These are phyloP conservation scores for Leccinum insolens DNA, from an alignment of 1,284 basidiomycete species.

Conservation along the genomic window DNA sequence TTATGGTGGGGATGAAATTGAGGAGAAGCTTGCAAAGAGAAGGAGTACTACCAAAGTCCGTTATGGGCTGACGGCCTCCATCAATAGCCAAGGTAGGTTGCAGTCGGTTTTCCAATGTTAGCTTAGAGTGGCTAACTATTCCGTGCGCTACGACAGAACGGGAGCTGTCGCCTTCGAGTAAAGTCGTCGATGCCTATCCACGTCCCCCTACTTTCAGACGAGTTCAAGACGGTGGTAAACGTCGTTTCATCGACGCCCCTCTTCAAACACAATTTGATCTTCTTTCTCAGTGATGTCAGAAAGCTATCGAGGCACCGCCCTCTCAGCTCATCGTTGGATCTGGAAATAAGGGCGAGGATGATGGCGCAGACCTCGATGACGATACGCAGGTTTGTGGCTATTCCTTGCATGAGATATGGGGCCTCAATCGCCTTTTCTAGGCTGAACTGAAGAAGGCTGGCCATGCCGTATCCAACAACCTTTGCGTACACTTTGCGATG, in stretches of 20 bases:
- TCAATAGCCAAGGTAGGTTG: slow-evolving; percentile 64
- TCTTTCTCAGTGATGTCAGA: slow-evolving; percentile 37
- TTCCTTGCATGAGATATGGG: background rate
- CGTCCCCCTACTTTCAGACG: slow-evolving; percentile 74
- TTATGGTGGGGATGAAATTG: no score
- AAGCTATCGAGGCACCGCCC: slow-evolving; percentile 65
- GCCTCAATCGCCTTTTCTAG: slow-evolving; percentile 34
- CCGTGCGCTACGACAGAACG: slow-evolving; percentile 54
- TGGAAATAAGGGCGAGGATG: slow-evolving; percentile 53
- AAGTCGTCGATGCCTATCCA: slow-evolving; percentile 83
- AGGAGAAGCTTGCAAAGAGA: no score
- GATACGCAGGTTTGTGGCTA: slow-evolving; percentile 64
- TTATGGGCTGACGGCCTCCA: slow-evolving; percentile 72
- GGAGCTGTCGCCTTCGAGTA: slow-evolving; percentile 75
- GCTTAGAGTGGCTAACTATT: slow-evolving; percentile 14
- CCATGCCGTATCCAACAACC: slow-evolving; percentile 58
- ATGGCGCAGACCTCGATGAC: slow-evolving; percentile 70
- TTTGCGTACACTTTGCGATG: slow-evolving; percentile 75
- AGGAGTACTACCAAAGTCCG: slow-evolving; percentile 48
- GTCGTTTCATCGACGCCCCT: slow-evolving; percentile 78
- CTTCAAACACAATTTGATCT: background rate
- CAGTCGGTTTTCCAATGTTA: background rate
- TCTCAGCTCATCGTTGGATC: slow-evolving; percentile 71
- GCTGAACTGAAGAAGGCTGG: slow-evolving; percentile 74
- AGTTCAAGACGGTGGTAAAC: slow-evolving; percentile 60